Percentiles rank a stretch among this genome's conserved stretches.
Evolutionary conservation across 441 rosid species (phyloP).

Genomic region (Populus hybrid): DNA sequence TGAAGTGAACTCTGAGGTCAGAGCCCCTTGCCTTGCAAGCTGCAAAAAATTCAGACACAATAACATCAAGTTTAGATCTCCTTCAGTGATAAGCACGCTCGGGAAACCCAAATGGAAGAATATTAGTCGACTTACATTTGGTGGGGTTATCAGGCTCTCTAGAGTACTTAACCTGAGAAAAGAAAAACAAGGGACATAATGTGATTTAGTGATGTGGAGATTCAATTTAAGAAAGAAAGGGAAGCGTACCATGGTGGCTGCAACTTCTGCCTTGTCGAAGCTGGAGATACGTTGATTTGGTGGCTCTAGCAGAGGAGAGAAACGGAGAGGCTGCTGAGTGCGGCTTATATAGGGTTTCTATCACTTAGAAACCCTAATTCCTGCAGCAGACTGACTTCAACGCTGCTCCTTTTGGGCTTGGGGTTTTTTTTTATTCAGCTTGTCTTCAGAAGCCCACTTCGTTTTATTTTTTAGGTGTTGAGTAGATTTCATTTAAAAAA

Average conservation of each 20-base stretch:
- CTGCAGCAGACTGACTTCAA: background rate
- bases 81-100: background rate
- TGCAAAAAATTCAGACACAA: slow-evolving; percentile 20
- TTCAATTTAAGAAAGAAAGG: background rate
- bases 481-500: too few species aligned
- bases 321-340: background rate
- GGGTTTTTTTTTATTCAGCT: background rate
- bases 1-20: slow-evolving; percentile 72
- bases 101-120: background rate
- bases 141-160: slow-evolving; percentile 67
- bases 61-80: background rate
- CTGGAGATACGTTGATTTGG: background rate
- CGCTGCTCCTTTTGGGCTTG: background rate
- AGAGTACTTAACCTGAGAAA: slow-evolving; percentile 69
- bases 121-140: slow-evolving; percentile 43
- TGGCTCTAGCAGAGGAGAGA: background rate
- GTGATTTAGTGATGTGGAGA: background rate
- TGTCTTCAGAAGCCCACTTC: background rate
- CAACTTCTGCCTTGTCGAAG: slow-evolving; percentile 10
- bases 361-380: slow-evolving; percentile 24
- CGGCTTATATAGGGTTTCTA: slow-evolving; percentile 10
- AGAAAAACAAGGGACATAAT: background rate
- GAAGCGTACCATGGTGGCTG: slow-evolving; percentile 41
- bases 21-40: slow-evolving; percentile 79
- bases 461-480: too few species aligned